Conservation (phyloP, 108 stramenopile genomes). For the Aurantiochytrium sp. region DNA sequence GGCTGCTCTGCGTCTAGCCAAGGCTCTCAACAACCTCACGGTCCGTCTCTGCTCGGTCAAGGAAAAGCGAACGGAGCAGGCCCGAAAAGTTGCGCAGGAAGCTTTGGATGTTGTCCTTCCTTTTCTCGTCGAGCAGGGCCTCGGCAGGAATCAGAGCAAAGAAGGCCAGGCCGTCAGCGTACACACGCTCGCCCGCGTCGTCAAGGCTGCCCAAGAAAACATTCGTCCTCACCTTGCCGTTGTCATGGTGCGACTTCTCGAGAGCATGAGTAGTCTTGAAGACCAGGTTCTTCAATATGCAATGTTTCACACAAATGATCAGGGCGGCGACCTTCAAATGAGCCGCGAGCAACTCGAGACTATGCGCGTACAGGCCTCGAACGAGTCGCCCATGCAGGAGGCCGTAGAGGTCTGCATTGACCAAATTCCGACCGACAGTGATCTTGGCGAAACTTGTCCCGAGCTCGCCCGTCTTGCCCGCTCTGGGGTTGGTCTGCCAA, state of each 20-base stretch:
- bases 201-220: not conserved
- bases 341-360: not conserved
- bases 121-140: not conserved
- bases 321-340: not conserved
- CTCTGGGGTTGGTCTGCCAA: not conserved
- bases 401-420: constrained; percentile 12
- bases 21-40: not conserved
- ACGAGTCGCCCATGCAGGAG: not conserved
- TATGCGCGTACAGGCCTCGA: not conserved
- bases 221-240: not conserved
- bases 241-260: not conserved
- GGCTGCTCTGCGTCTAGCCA: not conserved
- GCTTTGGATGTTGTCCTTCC: not conserved
- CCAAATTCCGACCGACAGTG: not conserved
- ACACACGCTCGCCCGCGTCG: not conserved
- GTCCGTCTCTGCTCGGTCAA: not conserved
- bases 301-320: constrained; percentile 17
- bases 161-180: not conserved
- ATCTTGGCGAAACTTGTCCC: not conserved
- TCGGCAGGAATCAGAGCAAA: not conserved
- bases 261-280: constrained; percentile 3
- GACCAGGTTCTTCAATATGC: not conserved
- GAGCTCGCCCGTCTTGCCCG: not conserved
- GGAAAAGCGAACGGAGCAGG: not conserved
- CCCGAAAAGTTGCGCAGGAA: not conserved